Conservation (phyloP, 2,329 filamentous ascomycete species). For the Diaporthe citrichinensis region DNA sequence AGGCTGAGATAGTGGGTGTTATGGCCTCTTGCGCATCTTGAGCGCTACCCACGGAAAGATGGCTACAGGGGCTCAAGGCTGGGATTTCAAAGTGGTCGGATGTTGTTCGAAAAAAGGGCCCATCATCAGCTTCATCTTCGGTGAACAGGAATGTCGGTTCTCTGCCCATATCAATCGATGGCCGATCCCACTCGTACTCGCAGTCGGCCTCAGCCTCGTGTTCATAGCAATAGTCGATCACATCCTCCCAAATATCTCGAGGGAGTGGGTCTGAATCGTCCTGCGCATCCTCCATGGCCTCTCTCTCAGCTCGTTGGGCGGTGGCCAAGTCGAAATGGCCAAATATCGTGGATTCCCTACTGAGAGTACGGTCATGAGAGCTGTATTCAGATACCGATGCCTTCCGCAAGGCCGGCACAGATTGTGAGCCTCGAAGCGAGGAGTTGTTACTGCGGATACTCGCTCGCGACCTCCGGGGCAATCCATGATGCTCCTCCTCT, state of each 20-base stretch:
- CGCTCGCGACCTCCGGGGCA: conserved; percentile 55
- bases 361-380: conserved; percentile 52
- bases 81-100: conserved; percentile 58
- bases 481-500: conserved; percentile 68
- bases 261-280: conserved; percentile 49
- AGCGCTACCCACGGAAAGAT: conserved; percentile 43
- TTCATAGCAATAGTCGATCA: conserved; percentile 80
- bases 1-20: conserved; percentile 57
- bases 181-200: conserved; percentile 75
- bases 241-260: conserved; percentile 74
- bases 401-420: conserved; percentile 58
- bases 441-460: conserved; percentile 64
- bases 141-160: conserved; percentile 44
- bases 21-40: conserved; percentile 58
- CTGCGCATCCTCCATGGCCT: conserved; percentile 45
- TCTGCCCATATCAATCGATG: conserved; percentile 63
- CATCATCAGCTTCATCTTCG: conserved; percentile 42
- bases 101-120: conserved; percentile 40
- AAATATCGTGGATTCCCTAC: conserved; percentile 67
- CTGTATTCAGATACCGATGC: conserved; percentile 33
- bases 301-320: conserved; percentile 52
- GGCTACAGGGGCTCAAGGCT: conserved; percentile 64
- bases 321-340: conserved; percentile 59
- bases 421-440: conserved; percentile 68
- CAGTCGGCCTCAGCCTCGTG: conserved; percentile 77